Evolutionary conservation across 1,139 yeast species (phyloP).

Genomic region (Kodamaea derodonti): DNA sequence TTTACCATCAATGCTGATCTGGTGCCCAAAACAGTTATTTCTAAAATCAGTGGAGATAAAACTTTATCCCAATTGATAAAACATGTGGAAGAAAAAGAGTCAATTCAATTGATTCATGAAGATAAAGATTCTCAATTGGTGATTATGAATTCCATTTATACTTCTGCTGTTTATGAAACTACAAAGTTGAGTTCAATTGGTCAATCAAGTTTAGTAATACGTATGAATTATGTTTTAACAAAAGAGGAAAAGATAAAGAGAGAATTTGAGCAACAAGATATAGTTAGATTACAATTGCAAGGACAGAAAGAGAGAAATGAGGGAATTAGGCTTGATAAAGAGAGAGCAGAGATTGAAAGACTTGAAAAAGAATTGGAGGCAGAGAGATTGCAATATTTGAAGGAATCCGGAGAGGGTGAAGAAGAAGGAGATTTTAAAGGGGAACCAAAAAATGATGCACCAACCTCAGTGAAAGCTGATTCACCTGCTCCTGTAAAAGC

Average conservation of each 20-base stretch:
- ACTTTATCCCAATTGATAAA: conserved; percentile 9
- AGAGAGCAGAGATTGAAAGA: conserved; percentile 3
- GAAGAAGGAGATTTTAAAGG: conserved; percentile 1
- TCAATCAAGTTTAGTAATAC: conserved; percentile 17
- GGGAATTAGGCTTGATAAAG: conserved; percentile 7
- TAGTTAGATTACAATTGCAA: conserved; percentile 17
- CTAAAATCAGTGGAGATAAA: conserved; percentile 6
- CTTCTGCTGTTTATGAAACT: conserved; percentile 5
- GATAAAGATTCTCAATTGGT: conserved; percentile 9
- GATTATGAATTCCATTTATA: conserved; percentile 10
- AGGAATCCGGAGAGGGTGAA: conserved; percentile 1
- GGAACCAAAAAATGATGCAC: background rate
- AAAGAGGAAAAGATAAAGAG: conserved; percentile 10
- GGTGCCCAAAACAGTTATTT: conserved; percentile 7
- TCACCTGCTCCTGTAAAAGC: background rate
- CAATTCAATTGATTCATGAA: conserved; percentile 5
- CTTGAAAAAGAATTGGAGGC: conserved; percentile 3
- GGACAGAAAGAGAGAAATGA: conserved; percentile 14
- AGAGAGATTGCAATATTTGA: conserved; percentile 1
- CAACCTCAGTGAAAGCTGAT: background rate
- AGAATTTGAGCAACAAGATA: conserved; percentile 17
- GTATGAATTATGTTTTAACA: conserved; percentile 17
- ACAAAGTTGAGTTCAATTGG: conserved; percentile 8
- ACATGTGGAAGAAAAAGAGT: conserved; percentile 7
- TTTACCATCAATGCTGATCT: conserved; percentile 8